Evolutionary conservation across 2,329 filamentous ascomycete species (phyloP).

Genomic region (Fusarium chuoi): DNA sequence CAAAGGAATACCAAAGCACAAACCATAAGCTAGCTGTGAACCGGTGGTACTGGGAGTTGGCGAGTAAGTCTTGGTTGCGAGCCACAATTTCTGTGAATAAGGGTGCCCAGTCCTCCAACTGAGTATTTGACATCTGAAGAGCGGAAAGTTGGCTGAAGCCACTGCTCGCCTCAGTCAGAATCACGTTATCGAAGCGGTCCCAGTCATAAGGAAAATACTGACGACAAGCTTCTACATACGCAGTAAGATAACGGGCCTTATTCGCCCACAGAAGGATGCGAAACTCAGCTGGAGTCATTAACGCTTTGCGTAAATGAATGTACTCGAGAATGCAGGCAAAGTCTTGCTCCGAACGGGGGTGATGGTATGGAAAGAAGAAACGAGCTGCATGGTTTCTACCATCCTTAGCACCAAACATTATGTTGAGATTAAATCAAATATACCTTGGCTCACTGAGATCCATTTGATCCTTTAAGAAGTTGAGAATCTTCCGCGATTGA

Average conservation of each 20-base stretch:
- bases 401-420: fast-evolving
- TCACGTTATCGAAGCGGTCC: fast-evolving
- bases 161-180: background rate
- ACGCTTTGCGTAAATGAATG: fast-evolving
- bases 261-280: fast-evolving
- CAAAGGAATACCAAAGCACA: background rate
- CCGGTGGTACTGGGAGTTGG: fast-evolving
- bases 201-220: background rate
- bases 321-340: fast-evolving
- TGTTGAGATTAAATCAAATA: fast-evolving
- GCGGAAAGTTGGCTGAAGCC: fast-evolving
- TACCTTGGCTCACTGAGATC: background rate
- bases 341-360: fast-evolving
- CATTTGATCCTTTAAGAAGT: background rate
- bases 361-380: fast-evolving
- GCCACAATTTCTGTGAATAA: fast-evolving
- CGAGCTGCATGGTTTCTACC: fast-evolving
- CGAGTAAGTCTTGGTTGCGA: fast-evolving
- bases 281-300: background rate
- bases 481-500: fast-evolving
- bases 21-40: fast-evolving
- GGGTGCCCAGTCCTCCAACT: background rate
- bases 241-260: fast-evolving
- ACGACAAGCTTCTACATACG: background rate
- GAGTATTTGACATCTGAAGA: fast-evolving